Evolutionary conservation across 2,329 filamentous ascomycete genomes (phyloP).

Genomic region (Cladobotryum protrusum): DNA sequence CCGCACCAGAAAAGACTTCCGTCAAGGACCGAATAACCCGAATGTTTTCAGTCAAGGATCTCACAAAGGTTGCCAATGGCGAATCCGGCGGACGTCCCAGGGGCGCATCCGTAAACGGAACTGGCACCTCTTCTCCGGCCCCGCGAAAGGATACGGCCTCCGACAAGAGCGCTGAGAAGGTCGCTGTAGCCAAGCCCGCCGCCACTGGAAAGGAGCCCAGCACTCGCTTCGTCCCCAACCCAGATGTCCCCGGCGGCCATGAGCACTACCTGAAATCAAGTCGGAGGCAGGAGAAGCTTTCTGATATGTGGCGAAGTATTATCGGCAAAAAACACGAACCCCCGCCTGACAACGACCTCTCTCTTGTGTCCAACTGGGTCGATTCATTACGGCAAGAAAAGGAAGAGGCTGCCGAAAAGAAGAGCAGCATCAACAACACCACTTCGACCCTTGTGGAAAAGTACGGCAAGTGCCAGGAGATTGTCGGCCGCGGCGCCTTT

Average conservation of each 20-base stretch:
- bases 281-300: conserved; percentile 88
- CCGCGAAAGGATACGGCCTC: conserved; percentile 38
- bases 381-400: conserved; percentile 87
- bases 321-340: conserved; percentile 78
- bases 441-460: conserved; percentile 79
- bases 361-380: conserved; percentile 92
- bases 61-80: conserved; percentile 29
- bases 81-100: conserved; percentile 29
- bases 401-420: conserved; percentile 77
- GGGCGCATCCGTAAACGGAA: conserved; percentile 28
- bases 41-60: conserved; percentile 58
- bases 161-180: conserved; percentile 21
- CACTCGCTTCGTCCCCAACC: conserved; percentile 46
- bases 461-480: conserved; percentile 96
- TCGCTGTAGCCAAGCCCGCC: conserved; percentile 22
- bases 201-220: conserved; percentile 29
- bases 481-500: conserved; percentile 92
- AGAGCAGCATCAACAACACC: conserved; percentile 60
- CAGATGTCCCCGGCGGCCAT: conserved; percentile 61
- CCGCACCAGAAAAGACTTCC: conserved; percentile 47
- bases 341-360: conserved; percentile 70
- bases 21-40: conserved; percentile 59
- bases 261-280: conserved; percentile 85
- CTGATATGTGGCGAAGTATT: conserved; percentile 82
- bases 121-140: conserved; percentile 29